These are phyloP conservation scores for Elsinoe necatrix DNA, from an alignment of 2,329 filamentous ascomycete species.

Conservation along the genomic window DNA sequence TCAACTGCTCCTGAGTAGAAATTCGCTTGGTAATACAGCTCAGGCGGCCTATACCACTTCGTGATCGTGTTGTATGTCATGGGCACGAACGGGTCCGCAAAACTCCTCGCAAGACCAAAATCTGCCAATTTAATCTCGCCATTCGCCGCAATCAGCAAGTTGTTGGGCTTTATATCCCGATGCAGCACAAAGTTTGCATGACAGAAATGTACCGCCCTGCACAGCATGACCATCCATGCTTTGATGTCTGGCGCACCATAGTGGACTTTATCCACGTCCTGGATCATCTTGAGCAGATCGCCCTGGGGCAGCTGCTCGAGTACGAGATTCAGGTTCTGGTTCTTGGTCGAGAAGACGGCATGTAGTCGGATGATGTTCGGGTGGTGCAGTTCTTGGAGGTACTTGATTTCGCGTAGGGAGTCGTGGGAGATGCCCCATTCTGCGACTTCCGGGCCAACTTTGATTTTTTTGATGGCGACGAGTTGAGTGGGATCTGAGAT, in stretches of 20 bases:
- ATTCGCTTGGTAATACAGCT: constrained; percentile 81
- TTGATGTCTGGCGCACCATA: constrained; percentile 91
- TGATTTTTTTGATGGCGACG: constrained; percentile 92
- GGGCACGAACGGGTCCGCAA: constrained; percentile 71
- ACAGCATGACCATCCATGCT: constrained; percentile 97
- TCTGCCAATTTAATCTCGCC: constrained; percentile 93
- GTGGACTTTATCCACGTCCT: constrained; percentile 61
- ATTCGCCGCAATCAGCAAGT: constrained; percentile 85
- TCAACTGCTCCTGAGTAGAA: constrained; percentile 90
- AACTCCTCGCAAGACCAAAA: constrained; percentile 87
- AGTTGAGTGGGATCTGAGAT: constrained; percentile 60
- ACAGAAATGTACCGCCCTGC: constrained; percentile 87
- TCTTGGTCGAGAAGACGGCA: constrained; percentile 89
- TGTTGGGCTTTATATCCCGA: constrained; percentile 98
- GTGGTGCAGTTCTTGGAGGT: constrained; percentile 86
- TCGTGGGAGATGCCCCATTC: constrained; percentile 84
- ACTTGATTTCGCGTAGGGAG: constrained; percentile 90
- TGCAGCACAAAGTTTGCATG: constrained; percentile 91
- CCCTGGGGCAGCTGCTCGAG: constrained; percentile 90
- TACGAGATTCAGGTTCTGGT: constrained; percentile 92
- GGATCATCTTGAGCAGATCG: constrained; percentile 89
- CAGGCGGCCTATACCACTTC: constrained; percentile 90
- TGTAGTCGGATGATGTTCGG: constrained; percentile 91
- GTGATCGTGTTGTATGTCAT: constrained; percentile 98
- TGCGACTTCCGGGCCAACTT: constrained; percentile 73